Percentiles rank a stretch among this genome's conserved stretches.
Evolutionary conservation across 805 yeast species (phyloP).

Genomic region (Metschnikowia koreensis): DNA sequence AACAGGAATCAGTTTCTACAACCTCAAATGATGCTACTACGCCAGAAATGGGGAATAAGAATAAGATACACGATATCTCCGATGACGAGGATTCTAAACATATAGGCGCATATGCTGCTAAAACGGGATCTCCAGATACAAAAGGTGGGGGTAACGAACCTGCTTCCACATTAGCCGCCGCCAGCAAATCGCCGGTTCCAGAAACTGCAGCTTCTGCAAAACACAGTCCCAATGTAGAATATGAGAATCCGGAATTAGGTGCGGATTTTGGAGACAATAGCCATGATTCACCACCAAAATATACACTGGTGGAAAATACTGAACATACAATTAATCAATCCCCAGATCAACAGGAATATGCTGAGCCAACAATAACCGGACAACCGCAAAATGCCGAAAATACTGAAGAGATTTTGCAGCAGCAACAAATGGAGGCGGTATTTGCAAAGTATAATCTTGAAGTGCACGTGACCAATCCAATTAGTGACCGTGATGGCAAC

Average conservation of each 20-base stretch:
- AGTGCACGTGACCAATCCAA: slow-evolving; percentile 55
- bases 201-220: not conserved
- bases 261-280: not conserved
- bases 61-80: too few relatives aligned
- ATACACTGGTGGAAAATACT: not conserved
- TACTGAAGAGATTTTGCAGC: slow-evolving; percentile 3
- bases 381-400: not conserved
- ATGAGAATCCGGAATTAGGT: not conserved
- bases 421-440: slow-evolving; percentile 15
- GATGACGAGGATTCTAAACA: too few relatives aligned
- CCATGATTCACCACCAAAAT: not conserved
- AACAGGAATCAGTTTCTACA: not conserved
- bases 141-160: not conserved
- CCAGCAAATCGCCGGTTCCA: not conserved
- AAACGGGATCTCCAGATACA: not conserved
- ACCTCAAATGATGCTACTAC: too few relatives aligned
- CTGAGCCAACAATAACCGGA: not conserved
- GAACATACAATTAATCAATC: not conserved
- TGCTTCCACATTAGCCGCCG: not conserved
- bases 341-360: not conserved
- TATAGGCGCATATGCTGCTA: too few relatives aligned
- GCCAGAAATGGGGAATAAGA: too few relatives aligned
- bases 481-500: slow-evolving; percentile 64
- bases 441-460: slow-evolving; percentile 16
- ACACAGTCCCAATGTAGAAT: not conserved